Base-by-base conservation (phyloP, 495 filamentous ascomycete species). In the Penicillium turbatum region DNA sequence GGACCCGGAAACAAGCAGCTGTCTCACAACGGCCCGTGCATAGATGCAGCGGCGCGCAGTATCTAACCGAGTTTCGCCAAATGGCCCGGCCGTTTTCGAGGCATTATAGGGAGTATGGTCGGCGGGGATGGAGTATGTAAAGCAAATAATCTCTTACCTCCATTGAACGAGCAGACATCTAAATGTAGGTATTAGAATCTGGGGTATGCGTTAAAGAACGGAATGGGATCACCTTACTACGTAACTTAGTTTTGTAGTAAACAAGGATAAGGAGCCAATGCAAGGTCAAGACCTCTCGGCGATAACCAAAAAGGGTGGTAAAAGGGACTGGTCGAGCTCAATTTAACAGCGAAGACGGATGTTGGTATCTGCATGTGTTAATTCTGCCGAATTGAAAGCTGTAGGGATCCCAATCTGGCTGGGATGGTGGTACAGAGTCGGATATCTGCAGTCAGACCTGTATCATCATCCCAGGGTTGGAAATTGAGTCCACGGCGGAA, bases 1-100 rank as follows among this genome's bases (percentile, higher is more conserved):
- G 43, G 46, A 9, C 12, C 43, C 51, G 54, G 60, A 47, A 58
- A 49, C 46, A 52, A 56, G 57, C 48, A 46, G 54, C 42, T 55
- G 60, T 63, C 57, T 66, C 55, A 66, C 63, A 58, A 48, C 38
- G 43, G 55, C 51, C 48, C 35, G 53, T 57, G 50, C 51, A 44
- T 35, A n/a, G 39, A 41, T 43, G 49, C 30, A 43, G 49, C 49
- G 35, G 53, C 16, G 50, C 46, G 47, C 35, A 27, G 49, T 42
- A 37, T 40, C 38, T 34, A 51, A 29, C 37, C 49, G 38, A 32
- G 29, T 39, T 51, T 43, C 39, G 12, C 49, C 32, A 13, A 32
- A 51, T 36, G 31, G 15, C 12, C 26, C 21, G 17, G 31, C 29
- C 37, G 29, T 29, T 16, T 16, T 43, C 31, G n/a, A 34, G 13